These are phyloP conservation scores for Clarireedia paspali DNA, from an alignment of 2,329 filamentous ascomycete species.

Conservation along the genomic window DNA sequence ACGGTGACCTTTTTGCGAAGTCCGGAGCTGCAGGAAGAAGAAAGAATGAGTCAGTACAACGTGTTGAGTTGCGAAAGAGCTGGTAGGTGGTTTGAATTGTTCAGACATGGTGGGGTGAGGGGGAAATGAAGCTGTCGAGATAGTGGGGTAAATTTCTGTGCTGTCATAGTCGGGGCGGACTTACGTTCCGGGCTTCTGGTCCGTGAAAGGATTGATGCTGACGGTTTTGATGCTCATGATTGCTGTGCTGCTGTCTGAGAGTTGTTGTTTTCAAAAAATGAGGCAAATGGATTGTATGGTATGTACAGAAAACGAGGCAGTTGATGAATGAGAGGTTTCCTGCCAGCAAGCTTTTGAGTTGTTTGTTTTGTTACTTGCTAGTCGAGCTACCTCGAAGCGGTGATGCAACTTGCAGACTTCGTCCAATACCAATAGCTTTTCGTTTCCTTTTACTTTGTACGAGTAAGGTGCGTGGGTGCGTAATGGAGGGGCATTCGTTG, in stretches of 20 bases:
- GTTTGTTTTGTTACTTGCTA: background rate
- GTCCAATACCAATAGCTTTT: background rate
- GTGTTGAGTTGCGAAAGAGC: background rate
- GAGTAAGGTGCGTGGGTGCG: background rate
- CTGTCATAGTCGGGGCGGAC: slow-evolving; percentile 36
- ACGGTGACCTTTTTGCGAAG: slow-evolving; percentile 98
- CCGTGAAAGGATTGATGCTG: slow-evolving; percentile 75
- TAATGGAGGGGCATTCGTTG: background rate
- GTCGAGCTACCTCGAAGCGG: background rate
- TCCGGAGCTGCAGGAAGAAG: slow-evolving; percentile 60
- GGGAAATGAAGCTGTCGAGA: background rate
- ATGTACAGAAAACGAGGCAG: background rate
- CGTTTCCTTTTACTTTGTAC: background rate
- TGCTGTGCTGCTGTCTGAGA: slow-evolving; percentile 11
- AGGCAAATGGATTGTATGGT: background rate
- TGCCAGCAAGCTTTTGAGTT: background rate
- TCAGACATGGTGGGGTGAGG: background rate
- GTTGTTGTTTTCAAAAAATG: background rate
- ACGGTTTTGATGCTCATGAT: slow-evolving; percentile 74
- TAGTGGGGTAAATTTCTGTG: slow-evolving; percentile 15
- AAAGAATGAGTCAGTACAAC: slow-evolving; percentile 12
- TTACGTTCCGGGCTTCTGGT: slow-evolving; percentile 99
- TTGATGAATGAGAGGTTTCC: background rate
- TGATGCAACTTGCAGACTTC: background rate
- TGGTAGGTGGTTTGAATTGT: background rate